Base-by-base conservation (phyloP, 306 rosid species). In the Carpinus viminea region DNA sequence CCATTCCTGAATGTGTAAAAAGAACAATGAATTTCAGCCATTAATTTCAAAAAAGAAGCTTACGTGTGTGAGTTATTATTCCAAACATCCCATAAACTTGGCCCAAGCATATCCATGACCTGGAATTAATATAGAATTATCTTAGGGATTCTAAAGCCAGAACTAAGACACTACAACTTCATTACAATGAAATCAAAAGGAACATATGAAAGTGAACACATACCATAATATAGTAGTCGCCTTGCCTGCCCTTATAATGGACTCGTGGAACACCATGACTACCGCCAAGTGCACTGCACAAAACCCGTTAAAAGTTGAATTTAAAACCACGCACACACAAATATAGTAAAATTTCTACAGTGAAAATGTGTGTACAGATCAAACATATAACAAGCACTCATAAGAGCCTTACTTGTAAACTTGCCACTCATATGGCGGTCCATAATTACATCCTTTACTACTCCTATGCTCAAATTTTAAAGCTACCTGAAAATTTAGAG, bases 21-120 rank as follows among this genome's bases (percentile, higher is more conserved):
- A 70, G 2, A 59, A 43, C 7, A 47, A 26, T 61, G 16, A 47
- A 41, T 55, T 26, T n/a, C 70, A 64, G 68, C 60, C 50, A 64
- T 47, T 56, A 73, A 75, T 70, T 60, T 26, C 43, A 71, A 46
- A 51, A 21, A 43, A 87, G 72, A 68, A 68, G 72, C 97, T 82
- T 72, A 93, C 99, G 85, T 64, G 71, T 91, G 98, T 72, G 87
- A 77, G 74, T 85, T 89, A 78, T 79, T 91, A 81, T 87, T 91
- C 98, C 97, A 95, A 20, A 90, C 92, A 84, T 95, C 98, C 96
- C 96, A 95, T 76, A 95, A 87, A 89, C 99, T 95, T 74, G 98
- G 97, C 78, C 98, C 99, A 72, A 95, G 85, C 75, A 95, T 90
- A 85, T 95, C 99, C 98, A 95, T 95, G 77, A 95, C 96, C 98